Evolutionary conservation across 495 filamentous ascomycete species (phyloP), one percentile per base, ranked within the genome.

Genomic region (Penicillium fimorum): DNA sequence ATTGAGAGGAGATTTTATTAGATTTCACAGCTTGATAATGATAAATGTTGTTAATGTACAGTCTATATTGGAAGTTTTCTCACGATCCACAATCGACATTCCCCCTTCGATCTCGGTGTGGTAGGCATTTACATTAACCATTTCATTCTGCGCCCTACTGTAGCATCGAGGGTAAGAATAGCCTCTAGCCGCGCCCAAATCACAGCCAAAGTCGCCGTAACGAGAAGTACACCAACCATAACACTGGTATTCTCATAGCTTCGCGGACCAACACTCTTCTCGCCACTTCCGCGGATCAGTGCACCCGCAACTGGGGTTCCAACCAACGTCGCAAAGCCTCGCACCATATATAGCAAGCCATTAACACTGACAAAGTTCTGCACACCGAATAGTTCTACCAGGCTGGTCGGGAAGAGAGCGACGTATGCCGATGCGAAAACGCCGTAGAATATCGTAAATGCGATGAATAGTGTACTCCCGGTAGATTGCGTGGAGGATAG

Each of bases 231-330:
- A 2, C 64, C 65, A 2, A 72, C 70, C 59, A 73, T 50, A 2
- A 72, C 57, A 29, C 59, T 58, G 43, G 65, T 73, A 42, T 68
- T 62, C 32, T 67, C 56, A 55, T 68, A 75, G 29, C 44, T 69
- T 15, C 49, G 49, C 1, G 70, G 60, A 2, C 44, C 35, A 15
- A 54, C 37, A 9, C 24, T 52, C 20, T 64, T 25, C 15, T 59
- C 38, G 9, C 38, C 24, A 25, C 37, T 58, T 30, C 62, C 59
- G 1, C 67, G 65, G 56, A 76, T 71, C 52, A 79, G 49, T 5
- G 70, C 59, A 4, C 76, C 76, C 3, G 65, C 70, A n/a, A 76
- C 53, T 0, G 70, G 76, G 7, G 74, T 78, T n/a, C 76, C 76
- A 17, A 77, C 37, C 13, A 78, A 44, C 0, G 72, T 72, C 0